Base-by-base conservation (phyloP, 31 red algal species). In the Asparagopsis taxiformis region DNA sequence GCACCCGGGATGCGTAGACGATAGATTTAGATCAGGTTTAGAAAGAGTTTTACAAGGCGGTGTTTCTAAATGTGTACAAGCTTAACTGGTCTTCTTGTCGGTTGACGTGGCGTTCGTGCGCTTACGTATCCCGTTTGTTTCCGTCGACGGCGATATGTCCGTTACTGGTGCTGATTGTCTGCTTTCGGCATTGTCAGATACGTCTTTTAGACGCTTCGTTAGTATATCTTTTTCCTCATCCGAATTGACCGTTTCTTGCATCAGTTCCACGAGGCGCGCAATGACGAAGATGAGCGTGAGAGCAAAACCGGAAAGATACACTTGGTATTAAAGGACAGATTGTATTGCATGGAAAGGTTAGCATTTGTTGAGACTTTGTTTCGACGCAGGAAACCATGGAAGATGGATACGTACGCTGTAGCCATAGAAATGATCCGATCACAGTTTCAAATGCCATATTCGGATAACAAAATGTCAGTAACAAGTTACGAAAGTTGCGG, bases 251-350 rank as follows among this genome's bases (percentile, higher is more conserved):
- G 59, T 55, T 70, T 91, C 62, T 30, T 83, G 88, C 70, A 83
- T 71, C 33, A 91, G 72, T 32, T 91, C 88, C 46, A 91, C 68
- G 28, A 91, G 51, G 36, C 88, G 88, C 17, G 65, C 72, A 41
- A 91, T 91, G 21, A 91, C 88, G 51, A 91, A 91, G 25, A 79
- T 62, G 7, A 91, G 72, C 28, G 88, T 91, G 33, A 91, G 79
- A 21, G 88, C 62, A 38, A 91, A 91, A 52, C 77, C 79, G 19
- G 77, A 72, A 19, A 91, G 79, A 38, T 91, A 91, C 70, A 90
- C 76, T 86, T 37, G 19, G 33, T 3, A 68, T 11, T 0, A 55
- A 74, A 17, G n/a, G 22, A 69, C n/a, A 43, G 5, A 19, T 9
- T n/a, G 37, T 31, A n/a, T 5, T 19, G 65, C 21, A 69, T 17